Evolutionary conservation across 1,139 yeast species (phyloP), one percentile per base, ranked within the genome.

Genomic region (Saccharomyces hybrid): DNA sequence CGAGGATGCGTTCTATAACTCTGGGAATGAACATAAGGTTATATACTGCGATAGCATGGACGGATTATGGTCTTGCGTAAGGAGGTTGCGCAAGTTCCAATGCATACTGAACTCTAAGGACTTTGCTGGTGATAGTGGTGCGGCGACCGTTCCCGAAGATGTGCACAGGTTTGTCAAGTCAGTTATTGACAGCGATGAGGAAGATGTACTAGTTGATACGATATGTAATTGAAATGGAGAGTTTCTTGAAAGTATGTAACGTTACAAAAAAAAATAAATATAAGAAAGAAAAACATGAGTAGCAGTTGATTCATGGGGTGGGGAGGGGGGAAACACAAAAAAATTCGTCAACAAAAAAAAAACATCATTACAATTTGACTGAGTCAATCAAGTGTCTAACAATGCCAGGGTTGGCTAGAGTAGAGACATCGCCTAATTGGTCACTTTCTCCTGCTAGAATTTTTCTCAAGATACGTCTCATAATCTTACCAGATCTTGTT

Each of bases 381-480:
- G 83, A 82, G 25, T 75, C 78, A 57, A 86, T 84, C 61, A 86
- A 74, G 61, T 83, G 85, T 52, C 78, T 76, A 54, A 86, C 90
- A 55, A 83, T 83, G 48, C 78, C 80, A 13, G 93, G 91, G 65
- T 85, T 84, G 31, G 88, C 81, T 66, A 86, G 78, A 2, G 93
- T 85, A n/a, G 88, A 82, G 54, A 81, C 82, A 70, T 86, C 93
- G 57, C 93, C 93, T 63, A 86, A 76, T 70, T 79, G 88, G 64
- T 84, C 90, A 65, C 84, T 87, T 73, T 85, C 91, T 56, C 88
- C 88, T 54, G 89, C 88, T 63, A 84, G 75, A 53, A 85, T 82
- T 73, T 86, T 86, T 73, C 93, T 80, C 68, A 86, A 78, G 63
- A 86, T 84, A 76, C 93, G 80, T 78, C 93, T 81, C 93, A 86